phyloP scores from a whole-genome alignment of 176 grass and related monocot genomes.

The Oryza coarctata region DNA sequence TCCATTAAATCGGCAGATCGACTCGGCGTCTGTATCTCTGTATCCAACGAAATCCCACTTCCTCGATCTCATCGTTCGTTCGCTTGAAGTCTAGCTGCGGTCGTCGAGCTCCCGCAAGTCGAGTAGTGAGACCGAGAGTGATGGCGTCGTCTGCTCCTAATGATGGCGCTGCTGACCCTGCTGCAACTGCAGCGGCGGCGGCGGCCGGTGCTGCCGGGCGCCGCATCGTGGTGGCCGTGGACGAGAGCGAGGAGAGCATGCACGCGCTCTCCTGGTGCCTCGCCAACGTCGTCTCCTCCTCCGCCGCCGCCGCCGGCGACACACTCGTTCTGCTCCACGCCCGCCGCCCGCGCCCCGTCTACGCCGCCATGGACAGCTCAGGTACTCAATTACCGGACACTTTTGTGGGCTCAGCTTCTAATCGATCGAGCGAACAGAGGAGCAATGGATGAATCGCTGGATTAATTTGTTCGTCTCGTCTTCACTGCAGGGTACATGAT shows the following conservation, averaged over 20 bases:
- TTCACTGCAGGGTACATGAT: constrained; percentile 43
- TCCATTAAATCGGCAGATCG: background rate
- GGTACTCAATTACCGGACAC: background rate
- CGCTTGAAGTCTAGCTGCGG: too few relatives aligned
- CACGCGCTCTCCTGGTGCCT: constrained; percentile 61
- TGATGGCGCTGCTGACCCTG: background rate
- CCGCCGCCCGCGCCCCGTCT: constrained; percentile 45
- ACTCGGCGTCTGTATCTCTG: background rate
- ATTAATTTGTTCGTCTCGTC: background rate
- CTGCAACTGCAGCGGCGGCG: background rate
- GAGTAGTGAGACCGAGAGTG: too few relatives aligned
- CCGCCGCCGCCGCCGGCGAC: background rate
- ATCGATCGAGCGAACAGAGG: background rate
- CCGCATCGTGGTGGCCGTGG: constrained; percentile 53
- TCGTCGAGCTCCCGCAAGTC: background rate
- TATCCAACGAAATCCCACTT: background rate
- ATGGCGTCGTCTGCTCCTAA: background rate
- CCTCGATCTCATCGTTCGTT: background rate
- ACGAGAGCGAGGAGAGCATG: constrained; percentile 57
- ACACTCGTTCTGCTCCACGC: constrained; percentile 46
- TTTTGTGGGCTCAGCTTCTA: background rate
- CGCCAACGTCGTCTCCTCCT: constrained; percentile 38
- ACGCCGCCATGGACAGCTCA: constrained; percentile 48
- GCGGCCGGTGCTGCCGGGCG: constrained; percentile 4
- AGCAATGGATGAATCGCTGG: background rate